Base-by-base conservation (phyloP, 345 rosid genomes). In the Acer campestre region DNA sequence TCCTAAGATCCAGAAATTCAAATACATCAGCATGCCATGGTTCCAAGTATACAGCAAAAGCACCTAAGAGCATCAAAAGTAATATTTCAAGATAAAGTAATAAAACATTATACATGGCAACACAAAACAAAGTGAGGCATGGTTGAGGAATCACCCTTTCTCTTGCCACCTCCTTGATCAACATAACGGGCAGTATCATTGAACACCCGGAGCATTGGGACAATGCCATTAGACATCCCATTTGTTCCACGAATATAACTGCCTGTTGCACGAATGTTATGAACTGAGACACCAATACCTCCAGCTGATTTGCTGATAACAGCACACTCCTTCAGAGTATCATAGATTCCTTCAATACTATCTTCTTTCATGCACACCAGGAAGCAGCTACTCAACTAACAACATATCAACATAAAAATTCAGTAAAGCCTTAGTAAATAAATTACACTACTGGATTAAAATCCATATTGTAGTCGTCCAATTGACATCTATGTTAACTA, bases 251-350 rank as follows among this genome's bases (percentile, higher is more conserved):
- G 85, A 71, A 88, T 88, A 74, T 92, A 92, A 81, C 94, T 90
- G 17, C 97, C 93, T 61, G 91, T 90, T 12, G 94, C 92, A 83
- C 95, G 91, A 62, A 93, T 91, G 67, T 91, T 95, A 51, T 95
- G 98, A 78, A 89, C 83, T 17, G 98, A 93, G 4, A 94, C 95
- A 75, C 97, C 98, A 79, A 94, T 90, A 64, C 98, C 97, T 22
- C 98, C 97, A 82, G 94, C 97, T 17, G 98, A 94, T 82, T 94
- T 94, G 83, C 97, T 94, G 74, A 94, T 93, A 68, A 94, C 93
- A 79, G 95, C 98, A 88, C 97, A 94, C 82, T 94, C 97, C 88
- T 93, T 94, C 80, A 94, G 77, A 12, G 97, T 91, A 59, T 94
- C 98, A 80, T 94, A 94, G 53, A 94, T 93, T 67, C 97, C 98